phyloP scores from a whole-genome alignment of 2,329 filamentous ascomycete genomes.

The Cladophialophora immunda region DNA sequence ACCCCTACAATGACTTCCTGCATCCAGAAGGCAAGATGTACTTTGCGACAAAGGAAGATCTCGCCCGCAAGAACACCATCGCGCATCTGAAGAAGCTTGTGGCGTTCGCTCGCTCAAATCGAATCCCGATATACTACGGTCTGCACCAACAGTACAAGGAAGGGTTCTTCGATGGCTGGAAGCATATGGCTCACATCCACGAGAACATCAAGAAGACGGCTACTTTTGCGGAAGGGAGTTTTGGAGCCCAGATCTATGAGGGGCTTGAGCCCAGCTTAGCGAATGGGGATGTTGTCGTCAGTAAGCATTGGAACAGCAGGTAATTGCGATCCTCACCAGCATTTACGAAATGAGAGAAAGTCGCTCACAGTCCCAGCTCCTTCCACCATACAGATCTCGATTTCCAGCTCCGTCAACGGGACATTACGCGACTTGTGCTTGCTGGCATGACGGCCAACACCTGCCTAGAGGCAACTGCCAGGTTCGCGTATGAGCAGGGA shows the following conservation, averaged over 20 bases:
- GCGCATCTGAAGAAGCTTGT: slow-evolving; percentile 42
- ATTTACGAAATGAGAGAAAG: background rate
- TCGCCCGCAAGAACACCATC: slow-evolving; percentile 40
- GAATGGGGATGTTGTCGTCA: slow-evolving; percentile 45
- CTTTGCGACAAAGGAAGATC: slow-evolving; percentile 17
- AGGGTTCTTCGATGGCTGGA: slow-evolving; percentile 44
- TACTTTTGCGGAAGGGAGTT: slow-evolving; percentile 44
- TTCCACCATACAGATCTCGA: slow-evolving; percentile 50
- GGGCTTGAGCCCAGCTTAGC: slow-evolving; percentile 43
- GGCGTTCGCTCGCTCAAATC: slow-evolving; percentile 37
- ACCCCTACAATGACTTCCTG: slow-evolving; percentile 43
- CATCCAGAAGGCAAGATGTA: slow-evolving; percentile 39
- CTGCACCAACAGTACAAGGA: slow-evolving; percentile 45
- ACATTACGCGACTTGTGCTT: slow-evolving; percentile 46
- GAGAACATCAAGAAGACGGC: slow-evolving; percentile 33
- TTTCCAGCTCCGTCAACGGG: slow-evolving; percentile 46
- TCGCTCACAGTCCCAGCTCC: slow-evolving; percentile 38
- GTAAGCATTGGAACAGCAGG: slow-evolving; percentile 46
- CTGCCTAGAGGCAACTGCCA: slow-evolving; percentile 47
- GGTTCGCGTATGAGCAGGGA: slow-evolving; percentile 46
- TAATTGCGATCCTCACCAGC: background rate
- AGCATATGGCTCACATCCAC: slow-evolving; percentile 41
- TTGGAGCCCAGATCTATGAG: slow-evolving; percentile 44
- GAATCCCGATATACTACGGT: slow-evolving; percentile 48
- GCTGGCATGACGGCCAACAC: slow-evolving; percentile 47